Evolutionary conservation across 2,329 filamentous ascomycete species (phyloP), one percentile per base, ranked within the genome.

Genomic region (Dendrostoma leiphaemia): DNA sequence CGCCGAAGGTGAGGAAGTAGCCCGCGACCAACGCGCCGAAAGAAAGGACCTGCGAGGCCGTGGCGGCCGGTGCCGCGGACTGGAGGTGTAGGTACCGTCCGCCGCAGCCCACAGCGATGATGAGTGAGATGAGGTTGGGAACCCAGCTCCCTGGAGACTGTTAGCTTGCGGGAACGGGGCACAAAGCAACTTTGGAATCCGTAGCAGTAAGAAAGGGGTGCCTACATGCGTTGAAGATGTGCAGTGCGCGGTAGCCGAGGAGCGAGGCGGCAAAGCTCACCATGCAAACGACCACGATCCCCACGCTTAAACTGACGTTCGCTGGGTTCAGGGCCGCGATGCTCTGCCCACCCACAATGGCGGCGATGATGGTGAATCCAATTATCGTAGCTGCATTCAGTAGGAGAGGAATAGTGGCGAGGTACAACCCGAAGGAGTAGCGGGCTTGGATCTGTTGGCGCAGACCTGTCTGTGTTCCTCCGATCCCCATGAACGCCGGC

Each of bases 371-470:
- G 3, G 77, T 77, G 65, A 84, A 85, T 2, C 81, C 82, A 1
- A 77, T 82, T 5, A 84, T 69, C 0, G 80, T 84, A 12, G 79
- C 79, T 3, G 81, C 73, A 53, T 83, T 84, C 4, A 84, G 66
- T 13, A 84, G 61, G 7, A 82, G 69, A 2, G 80, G 73, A 3
- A 84, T 64, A 0, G 72, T 75, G 17, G 78, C 75, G 8, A 81
- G 69, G 64, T 81, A 81, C 15, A 74, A 63, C 1, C 80, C 81
- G 62, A 83, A 85, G 0, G 78, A 77, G 65, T 83, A 85, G 28
- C 82, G 73, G n/a, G 82, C 80, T 60, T 83, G 80, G 6, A 85
- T 75, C 63, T 84, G 76, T 63, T 85, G 81, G 17, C 82, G 72
- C 70, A 85, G 73, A 13, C 81, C 82, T 2, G 81, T 85, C 54